phyloP scores from a whole-genome alignment of 768 basidiomycete species.

The Sistotremastrum suecicum region DNA sequence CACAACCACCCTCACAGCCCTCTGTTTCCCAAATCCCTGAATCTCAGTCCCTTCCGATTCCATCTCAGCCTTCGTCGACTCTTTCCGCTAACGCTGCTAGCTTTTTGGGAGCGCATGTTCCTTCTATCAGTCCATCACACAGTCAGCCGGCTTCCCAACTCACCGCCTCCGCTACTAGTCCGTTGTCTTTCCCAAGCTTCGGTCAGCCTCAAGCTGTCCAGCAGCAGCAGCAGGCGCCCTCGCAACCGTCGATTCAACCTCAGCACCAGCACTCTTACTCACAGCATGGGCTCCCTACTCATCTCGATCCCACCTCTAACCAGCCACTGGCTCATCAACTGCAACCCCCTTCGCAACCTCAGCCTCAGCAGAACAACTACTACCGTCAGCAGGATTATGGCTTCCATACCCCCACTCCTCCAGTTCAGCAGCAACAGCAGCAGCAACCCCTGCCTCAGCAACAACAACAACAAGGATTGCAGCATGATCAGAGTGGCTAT shows the following conservation, averaged over 20 bases:
- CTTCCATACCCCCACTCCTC: slow-evolving; percentile 69
- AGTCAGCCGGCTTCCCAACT: slow-evolving; percentile 29
- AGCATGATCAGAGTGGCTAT: slow-evolving; percentile 38
- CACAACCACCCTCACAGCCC: background rate
- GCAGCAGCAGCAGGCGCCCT: slow-evolving; percentile 15
- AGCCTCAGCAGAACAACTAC: slow-evolving; percentile 40
- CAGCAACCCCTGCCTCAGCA: slow-evolving; percentile 35
- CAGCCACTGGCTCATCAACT: slow-evolving; percentile 13
- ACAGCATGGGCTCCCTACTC: slow-evolving; percentile 51
- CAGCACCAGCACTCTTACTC: slow-evolving; percentile 42
- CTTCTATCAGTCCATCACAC: slow-evolving; percentile 8
- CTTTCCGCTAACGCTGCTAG: background rate
- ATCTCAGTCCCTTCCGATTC: background rate
- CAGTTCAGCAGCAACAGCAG: slow-evolving; percentile 49
- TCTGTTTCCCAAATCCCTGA: background rate
- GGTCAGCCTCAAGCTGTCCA: slow-evolving; percentile 10
- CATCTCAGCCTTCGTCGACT: background rate
- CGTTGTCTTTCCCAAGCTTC: too few species aligned
- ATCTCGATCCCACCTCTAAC: slow-evolving; percentile 45
- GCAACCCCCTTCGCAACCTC: slow-evolving; percentile 16
- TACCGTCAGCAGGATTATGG: slow-evolving; percentile 66
- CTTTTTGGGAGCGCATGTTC: background rate
- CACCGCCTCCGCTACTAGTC: slow-evolving; percentile 8
- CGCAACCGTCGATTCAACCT: slow-evolving; percentile 11
- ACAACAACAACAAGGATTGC: slow-evolving; percentile 46